Evolutionary conservation across 768 basidiomycete species (phyloP).

Genomic region (Lactifluus rugatus): DNA sequence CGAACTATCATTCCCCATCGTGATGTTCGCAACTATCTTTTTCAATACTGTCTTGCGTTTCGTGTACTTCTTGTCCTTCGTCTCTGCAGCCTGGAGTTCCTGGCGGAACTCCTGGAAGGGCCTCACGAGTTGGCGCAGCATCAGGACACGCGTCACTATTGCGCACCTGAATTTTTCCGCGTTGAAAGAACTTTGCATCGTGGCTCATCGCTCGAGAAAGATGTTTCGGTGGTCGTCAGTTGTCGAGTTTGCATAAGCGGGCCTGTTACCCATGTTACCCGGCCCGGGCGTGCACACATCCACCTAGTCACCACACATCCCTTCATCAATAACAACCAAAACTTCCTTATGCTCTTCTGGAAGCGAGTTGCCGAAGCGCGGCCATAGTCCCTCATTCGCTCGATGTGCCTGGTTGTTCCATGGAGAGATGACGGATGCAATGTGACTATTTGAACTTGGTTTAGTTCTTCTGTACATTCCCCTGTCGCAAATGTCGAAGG

Average conservation of each 20-base stretch:
- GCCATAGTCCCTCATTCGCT: too few species aligned
- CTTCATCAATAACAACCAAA: too few species aligned
- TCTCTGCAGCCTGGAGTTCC: slow-evolving; percentile 83
- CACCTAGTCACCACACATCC: too few species aligned
- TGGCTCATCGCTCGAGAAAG: slow-evolving; percentile 37
- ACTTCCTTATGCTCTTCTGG: too few species aligned
- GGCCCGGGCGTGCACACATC: too few species aligned
- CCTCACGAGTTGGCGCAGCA: slow-evolving; percentile 5
- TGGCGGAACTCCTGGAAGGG: slow-evolving; percentile 69
- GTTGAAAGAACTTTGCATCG: slow-evolving; percentile 87
- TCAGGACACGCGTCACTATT: slow-evolving; percentile 3
- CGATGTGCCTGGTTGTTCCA: too few species aligned
- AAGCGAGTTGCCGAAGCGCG: too few species aligned
- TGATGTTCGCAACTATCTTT: slow-evolving; percentile 98
- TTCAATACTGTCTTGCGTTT: slow-evolving; percentile 93
- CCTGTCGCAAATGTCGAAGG: too few species aligned
- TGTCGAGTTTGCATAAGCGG: not conserved
- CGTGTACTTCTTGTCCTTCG: slow-evolving; percentile 93
- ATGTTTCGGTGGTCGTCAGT: not conserved
- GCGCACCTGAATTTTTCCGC: slow-evolving; percentile 82
- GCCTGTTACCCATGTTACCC: too few species aligned
- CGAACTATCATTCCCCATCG: slow-evolving; percentile 99
- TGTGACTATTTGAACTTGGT: too few species aligned
- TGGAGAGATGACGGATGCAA: too few species aligned
- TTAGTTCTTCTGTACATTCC: too few species aligned